A percentile compares a stretch with the other conserved stretches of the same genome.
These are phyloP conservation scores for Catunica adiposa DNA, from an alignment of 2,329 filamentous ascomycete species.

Conservation along the genomic window DNA sequence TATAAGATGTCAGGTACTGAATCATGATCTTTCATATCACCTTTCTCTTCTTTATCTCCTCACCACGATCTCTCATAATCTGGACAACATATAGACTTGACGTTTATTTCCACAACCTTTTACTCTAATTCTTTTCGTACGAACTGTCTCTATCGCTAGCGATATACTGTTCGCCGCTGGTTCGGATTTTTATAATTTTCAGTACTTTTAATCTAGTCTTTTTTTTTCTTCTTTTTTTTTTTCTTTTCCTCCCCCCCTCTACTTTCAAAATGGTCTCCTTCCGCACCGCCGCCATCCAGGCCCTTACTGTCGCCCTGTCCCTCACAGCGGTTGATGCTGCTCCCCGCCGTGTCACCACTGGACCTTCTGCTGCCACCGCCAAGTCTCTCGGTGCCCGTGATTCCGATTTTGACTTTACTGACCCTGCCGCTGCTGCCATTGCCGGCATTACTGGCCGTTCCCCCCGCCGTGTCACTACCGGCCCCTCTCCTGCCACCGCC, in stretches of 20 bases:
- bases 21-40: not conserved
- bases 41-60: not conserved
- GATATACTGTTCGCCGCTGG: constrained; percentile 10
- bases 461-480: not conserved
- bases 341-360: constrained; percentile 11
- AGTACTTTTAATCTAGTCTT: constrained; percentile 5
- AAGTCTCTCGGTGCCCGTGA: constrained; percentile 3
- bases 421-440: not conserved
- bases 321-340: constrained; percentile 5
- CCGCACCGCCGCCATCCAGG: constrained; percentile 8
- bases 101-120: constrained; percentile 2
- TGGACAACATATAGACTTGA: constrained; percentile 6
- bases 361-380: not conserved
- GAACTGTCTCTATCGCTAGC: constrained; percentile 7
- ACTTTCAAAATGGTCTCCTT: constrained; percentile 9
- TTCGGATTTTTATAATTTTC: constrained; percentile 6
- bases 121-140: constrained; percentile 7
- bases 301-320: constrained; percentile 12
- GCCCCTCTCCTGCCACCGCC: not conserved
- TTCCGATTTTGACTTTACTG: not conserved
- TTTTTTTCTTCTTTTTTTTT: constrained; percentile 1
- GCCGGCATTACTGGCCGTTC: not conserved
- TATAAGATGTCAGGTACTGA: not conserved
- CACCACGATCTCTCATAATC: constrained; percentile 4
- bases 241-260: constrained; percentile 1